Evolutionary conservation across 1,284 basidiomycete species (phyloP).

Genomic region (Ganoderma lucidum): DNA sequence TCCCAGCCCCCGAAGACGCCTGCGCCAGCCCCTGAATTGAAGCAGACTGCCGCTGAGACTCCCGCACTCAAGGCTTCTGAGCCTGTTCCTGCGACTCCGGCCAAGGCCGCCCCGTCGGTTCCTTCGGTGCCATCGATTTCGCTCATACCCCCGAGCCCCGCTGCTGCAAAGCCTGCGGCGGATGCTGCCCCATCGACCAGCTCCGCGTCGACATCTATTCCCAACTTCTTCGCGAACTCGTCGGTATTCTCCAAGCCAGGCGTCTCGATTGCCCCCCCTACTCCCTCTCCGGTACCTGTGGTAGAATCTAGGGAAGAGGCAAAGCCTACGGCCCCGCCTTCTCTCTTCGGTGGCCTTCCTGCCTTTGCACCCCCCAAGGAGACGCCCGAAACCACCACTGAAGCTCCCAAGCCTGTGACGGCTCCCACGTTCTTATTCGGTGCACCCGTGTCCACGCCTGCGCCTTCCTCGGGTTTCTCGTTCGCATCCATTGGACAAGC

Average conservation of each 20-base stretch:
- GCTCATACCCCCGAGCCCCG: conserved; percentile 33
- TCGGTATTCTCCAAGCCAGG: conserved; percentile 43
- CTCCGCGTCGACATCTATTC: conserved; percentile 41
- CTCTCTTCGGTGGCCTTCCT: conserved; percentile 31
- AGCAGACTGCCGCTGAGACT: conserved; percentile 18
- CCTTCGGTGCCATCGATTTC: conserved; percentile 37
- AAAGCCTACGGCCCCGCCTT: conserved; percentile 3
- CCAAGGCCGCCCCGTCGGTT: conserved; percentile 26
- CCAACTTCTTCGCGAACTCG: conserved; percentile 60
- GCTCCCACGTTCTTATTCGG: conserved; percentile 16
- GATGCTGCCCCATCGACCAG: conserved; percentile 10
- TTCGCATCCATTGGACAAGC: conserved; percentile 8
- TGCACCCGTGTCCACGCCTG: conserved; percentile 1
- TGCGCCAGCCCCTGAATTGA: conserved; percentile 3
- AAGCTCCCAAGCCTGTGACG: conserved; percentile 15
- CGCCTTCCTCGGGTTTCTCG: conserved; percentile 13
- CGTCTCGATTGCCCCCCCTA: conserved; percentile 31
- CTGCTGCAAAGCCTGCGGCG: conserved; percentile 26
- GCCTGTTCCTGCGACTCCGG: conserved; percentile 8
- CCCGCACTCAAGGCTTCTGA: conserved; percentile 10
- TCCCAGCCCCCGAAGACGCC: conserved; percentile 14
- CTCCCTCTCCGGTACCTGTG: not conserved
- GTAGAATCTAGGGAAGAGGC: not conserved
- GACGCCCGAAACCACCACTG: conserved; percentile 3
- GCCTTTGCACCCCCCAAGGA: conserved; percentile 17